Evolutionary conservation across 129 eudicot genomes (phyloP), one percentile per base, ranked within the genome.

Genomic region (Tagetes erecta): DNA sequence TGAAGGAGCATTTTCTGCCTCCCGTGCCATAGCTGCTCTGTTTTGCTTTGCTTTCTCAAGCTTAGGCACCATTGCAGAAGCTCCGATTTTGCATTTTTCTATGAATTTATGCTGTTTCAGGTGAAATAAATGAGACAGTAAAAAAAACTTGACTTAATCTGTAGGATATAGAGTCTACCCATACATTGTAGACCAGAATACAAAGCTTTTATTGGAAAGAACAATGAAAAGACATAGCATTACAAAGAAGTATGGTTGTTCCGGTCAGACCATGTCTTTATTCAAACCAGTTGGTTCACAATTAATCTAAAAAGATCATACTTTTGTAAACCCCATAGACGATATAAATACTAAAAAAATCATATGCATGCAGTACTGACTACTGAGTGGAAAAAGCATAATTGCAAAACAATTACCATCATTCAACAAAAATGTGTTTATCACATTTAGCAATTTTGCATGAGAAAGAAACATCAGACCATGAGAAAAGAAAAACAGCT

Each of bases 51-150:
- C 96, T 85, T 87, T 87, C 78, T 90, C 98, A 75, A 94, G 83
- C 85, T 86, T 94, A 27, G 97, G 92, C 67, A 90, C 72, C 97
- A 94, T 86, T 70, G 84, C 78, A 53, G 91, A 85, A 75, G 98
- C 96, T 80, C 89, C 95, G 80, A 33, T 71, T 90, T 87, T 94
- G 88, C 97, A 94, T 83, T 85, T 90, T 79, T 94, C 98, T 39
- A 88, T 90, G 80, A 90, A 94, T 82, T 90, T 94, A 86, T 94
- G 98, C 98, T 94, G 56, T 76, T 82, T 73, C 71, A 59, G 36
- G 49, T 41, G 66, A 71, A 64, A 10, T 50, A 44, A 55, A 72
- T 20, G 53, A 34, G 40, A 31, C 0, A 4, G 55, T 68, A 66
- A 30, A 64, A 55, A 65, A 67, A 39, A 49, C 5, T 45, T 46